A percentile compares a stretch with the other conserved stretches of the same genome.
Conservation (phyloP, 768 basidiomycete species). For the Tricholoma saponaceum region DNA sequence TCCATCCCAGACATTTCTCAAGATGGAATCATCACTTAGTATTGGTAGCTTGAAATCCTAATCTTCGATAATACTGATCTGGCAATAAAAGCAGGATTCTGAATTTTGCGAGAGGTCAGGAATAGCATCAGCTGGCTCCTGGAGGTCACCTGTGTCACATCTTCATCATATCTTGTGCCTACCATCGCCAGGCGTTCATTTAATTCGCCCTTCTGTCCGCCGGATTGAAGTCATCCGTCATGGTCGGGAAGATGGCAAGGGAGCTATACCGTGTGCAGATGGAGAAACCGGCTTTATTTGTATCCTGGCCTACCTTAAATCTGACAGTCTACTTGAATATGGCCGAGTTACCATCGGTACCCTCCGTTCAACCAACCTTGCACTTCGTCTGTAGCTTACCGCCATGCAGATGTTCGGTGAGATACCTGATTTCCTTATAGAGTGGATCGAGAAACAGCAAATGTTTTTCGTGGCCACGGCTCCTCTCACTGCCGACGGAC, state of each 20-base stretch:
- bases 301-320: constrained; percentile 13
- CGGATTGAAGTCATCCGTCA: constrained; percentile 14
- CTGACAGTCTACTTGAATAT: constrained; percentile 4
- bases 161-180: background rate
- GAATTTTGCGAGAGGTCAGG: background rate
- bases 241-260: constrained; percentile 10
- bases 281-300: constrained; percentile 12
- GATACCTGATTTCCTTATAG: constrained; percentile 48
- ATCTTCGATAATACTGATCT: background rate
- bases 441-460: constrained; percentile 61
- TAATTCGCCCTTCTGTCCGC: constrained; percentile 7
- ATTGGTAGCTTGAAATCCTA: background rate
- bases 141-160: background rate
- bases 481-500: constrained; percentile 52
- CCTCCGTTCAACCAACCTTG: background rate
- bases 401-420: constrained; percentile 56
- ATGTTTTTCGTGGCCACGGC: constrained; percentile 73
- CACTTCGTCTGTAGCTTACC: background rate
- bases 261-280: constrained; percentile 15
- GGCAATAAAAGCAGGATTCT: background rate
- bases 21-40: background rate
- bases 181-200: constrained; percentile 9
- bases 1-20: background rate
- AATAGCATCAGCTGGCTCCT: background rate
- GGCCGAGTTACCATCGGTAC: background rate